Evolutionary conservation across 202 grass and related monocot species (phyloP).

Genomic region (Dendrocalamus latiflorus): DNA sequence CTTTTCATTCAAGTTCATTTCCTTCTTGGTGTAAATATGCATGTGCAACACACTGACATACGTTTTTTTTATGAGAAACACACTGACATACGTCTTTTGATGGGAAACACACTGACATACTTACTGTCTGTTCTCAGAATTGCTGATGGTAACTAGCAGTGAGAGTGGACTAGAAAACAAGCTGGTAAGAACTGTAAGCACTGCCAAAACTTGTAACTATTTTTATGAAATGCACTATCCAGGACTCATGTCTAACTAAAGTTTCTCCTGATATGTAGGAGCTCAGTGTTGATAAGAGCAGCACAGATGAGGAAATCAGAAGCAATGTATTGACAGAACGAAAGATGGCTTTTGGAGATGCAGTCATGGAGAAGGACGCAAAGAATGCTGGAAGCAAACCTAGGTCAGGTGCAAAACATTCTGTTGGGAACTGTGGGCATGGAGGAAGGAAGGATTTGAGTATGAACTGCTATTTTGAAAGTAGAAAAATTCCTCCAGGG

Average conservation of each 20-base stretch:
- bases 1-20: background rate
- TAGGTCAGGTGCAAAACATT: conserved; percentile 51
- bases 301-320: conserved; percentile 3
- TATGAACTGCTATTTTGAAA: conserved; percentile 38
- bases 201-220: background rate
- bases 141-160: background rate
- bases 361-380: background rate
- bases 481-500: conserved; percentile 30
- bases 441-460: conserved; percentile 35
- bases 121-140: conserved; percentile 27
- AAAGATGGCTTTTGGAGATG: conserved; percentile 21
- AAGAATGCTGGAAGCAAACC: conserved; percentile 24
- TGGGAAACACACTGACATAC: background rate
- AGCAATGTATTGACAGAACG: conserved; percentile 5
- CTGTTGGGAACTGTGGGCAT: conserved; percentile 43
- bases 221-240: conserved; percentile 1
- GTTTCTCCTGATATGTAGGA: conserved; percentile 31
- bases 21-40: background rate
- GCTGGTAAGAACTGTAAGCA: conserved; percentile 21
- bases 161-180: background rate
- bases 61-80: background rate
- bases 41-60: background rate
- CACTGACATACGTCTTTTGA: background rate
- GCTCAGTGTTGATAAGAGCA: conserved; percentile 6
- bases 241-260: background rate